Evolutionary conservation across 208 protist species (phyloP), one percentile per base, ranked within the genome.

Genomic region (Acanthamoeba divionensis): DNA sequence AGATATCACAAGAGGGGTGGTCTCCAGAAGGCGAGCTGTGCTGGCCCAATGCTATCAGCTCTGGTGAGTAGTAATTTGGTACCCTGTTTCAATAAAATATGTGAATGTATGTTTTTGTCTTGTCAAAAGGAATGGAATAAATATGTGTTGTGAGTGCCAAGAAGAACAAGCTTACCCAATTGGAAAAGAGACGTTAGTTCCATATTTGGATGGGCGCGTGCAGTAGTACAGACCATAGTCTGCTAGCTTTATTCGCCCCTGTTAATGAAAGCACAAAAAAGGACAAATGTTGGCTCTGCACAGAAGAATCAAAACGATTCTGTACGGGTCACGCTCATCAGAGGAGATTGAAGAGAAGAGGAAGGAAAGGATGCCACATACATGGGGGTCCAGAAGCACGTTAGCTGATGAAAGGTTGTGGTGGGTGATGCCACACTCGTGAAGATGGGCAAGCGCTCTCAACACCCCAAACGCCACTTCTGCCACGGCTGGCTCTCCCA

Each of bases 211-310:
- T 9, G 79, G 79, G 21, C 79, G 12, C 7, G 71, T 91, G 48
- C 36, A 63, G 47, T 41, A 55, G 45, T 65, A 45, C 21, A 91
- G 55, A 6, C 57, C 88, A 24, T 87, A 91, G 73, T 91, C 73
- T 69, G 71, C 55, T 8, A 91, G 69, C 73, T 86, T 75, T 12
- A 75, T 55, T n/a, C 31, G 2, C 47, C 47, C 67, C 69, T 69
- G 66, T 63, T 24, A 36, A 21, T 45, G 15, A 65, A 15, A 41
- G n/a, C 75, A 36, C 26, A 31, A 82, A 5, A 1, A 80, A 54
- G 2, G 21, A 15, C 69, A 2, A 4, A 71, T 2, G 26, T 15
- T n/a, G n/a, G n/a, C n/a, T n/a, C n/a, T n/a, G n/a, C n/a, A n/a
- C n/a, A n/a, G n/a, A n/a, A n/a, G n/a, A n/a, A n/a, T n/a, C n/a